A percentile compares a stretch with the other conserved stretches of the same genome.
Evolutionary conservation across 441 rosid genomes (phyloP).

Genomic region (Jatropha podagrica): DNA sequence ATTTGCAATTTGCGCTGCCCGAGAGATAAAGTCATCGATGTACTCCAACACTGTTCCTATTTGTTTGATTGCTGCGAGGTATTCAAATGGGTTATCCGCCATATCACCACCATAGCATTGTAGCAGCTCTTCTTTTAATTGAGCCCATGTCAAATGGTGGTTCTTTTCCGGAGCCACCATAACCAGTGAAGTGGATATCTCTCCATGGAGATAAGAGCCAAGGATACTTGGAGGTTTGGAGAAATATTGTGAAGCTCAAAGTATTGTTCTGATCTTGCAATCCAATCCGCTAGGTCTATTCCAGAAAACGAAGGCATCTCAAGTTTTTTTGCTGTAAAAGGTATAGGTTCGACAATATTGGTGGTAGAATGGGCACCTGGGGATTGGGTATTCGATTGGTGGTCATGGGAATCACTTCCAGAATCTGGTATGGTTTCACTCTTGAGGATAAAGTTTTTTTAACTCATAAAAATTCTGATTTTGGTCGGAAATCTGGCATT

Average conservation of each 20-base stretch:
- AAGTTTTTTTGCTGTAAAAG: too few species aligned
- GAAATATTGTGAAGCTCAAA: background rate
- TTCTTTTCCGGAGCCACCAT: background rate
- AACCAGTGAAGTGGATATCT: background rate
- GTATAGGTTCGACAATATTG: too few species aligned
- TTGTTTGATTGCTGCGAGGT: background rate
- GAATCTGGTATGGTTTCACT: too few species aligned
- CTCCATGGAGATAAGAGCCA: background rate
- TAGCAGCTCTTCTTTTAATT: background rate
- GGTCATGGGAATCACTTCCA: too few species aligned
- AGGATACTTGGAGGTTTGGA: background rate
- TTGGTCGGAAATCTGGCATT: too few species aligned
- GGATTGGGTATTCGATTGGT: too few species aligned
- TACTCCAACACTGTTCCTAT: background rate
- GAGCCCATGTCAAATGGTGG: background rate
- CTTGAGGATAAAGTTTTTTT: too few species aligned
- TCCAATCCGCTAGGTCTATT: background rate
- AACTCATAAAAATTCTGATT: too few species aligned
- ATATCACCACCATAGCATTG: background rate
- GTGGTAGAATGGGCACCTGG: too few species aligned
- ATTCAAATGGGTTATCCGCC: background rate
- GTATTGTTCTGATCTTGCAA: background rate
- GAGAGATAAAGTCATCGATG: background rate
- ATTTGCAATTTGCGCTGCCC: background rate
- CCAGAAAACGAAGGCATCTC: background rate